Evolutionary conservation across 2,329 filamentous ascomycete genomes (phyloP).

Genomic region (Monilinia fructicola): DNA sequence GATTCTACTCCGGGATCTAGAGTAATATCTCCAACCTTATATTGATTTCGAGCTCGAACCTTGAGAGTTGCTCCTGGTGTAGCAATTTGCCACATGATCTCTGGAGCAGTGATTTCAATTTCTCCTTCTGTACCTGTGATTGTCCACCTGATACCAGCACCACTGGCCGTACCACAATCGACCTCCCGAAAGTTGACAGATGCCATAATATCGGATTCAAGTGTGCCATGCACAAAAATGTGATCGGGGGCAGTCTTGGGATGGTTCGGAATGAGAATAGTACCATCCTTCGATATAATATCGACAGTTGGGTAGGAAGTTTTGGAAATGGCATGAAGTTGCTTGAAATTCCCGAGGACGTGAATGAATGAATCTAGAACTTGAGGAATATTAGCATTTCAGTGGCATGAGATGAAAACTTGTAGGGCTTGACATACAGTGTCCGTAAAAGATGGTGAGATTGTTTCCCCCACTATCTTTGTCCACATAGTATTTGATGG

Average conservation of each 20-base stretch:
- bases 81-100: slow-evolving; percentile 1
- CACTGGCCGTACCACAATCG: neutral
- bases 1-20: neutral
- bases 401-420: neutral
- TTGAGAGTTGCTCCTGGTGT: neutral
- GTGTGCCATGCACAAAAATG: too few relatives aligned
- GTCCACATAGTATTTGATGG: neutral
- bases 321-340: slow-evolving; percentile 37
- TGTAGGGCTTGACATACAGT: neutral
- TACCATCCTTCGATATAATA: neutral
- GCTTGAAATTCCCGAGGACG: slow-evolving; percentile 41
- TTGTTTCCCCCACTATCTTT: too few relatives aligned
- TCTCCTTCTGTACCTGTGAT: slow-evolving; percentile 8
- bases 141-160: neutral
- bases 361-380: slow-evolving; percentile 40
- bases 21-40: neutral
- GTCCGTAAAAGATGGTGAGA: too few relatives aligned
- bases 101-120: neutral
- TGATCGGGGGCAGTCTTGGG: too few relatives aligned
- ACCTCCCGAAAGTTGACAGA: slow-evolving; percentile 32
- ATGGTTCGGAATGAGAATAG: too few relatives aligned
- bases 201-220: slow-evolving; percentile 26
- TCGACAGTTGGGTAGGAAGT: slow-evolving; percentile 25
- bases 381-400: neutral
- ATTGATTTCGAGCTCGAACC: too few relatives aligned